Conservation (phyloP, 2,329 filamentous ascomycete genomes). For the Cadophora malorum region DNA sequence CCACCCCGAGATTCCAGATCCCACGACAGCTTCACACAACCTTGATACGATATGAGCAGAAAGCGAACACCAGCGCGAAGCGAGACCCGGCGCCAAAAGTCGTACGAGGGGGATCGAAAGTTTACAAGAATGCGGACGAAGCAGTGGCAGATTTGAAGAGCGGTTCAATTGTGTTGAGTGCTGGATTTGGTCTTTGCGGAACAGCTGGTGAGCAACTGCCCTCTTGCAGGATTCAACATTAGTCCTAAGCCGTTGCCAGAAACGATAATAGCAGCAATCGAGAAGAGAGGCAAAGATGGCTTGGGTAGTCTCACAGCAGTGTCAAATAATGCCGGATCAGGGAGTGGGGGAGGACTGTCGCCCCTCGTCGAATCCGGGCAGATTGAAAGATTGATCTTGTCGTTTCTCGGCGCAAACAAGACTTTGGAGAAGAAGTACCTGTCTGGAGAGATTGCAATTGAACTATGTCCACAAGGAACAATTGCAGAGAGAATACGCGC, state of each 20-base stretch:
- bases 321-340: constrained; percentile 80
- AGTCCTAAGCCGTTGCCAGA: constrained; percentile 52
- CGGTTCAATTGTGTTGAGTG: constrained; percentile 74
- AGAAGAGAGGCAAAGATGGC: constrained; percentile 61
- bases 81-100: constrained; percentile 37
- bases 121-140: constrained; percentile 41
- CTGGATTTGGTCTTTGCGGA: constrained; percentile 83
- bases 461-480: constrained; percentile 79
- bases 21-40: constrained; percentile 32
- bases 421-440: constrained; percentile 76
- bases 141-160: constrained; percentile 50
- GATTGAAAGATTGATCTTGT: constrained; percentile 74
- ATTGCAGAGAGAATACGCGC: constrained; percentile 75
- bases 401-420: constrained; percentile 81
- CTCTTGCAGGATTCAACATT: neutral
- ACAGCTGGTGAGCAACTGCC: constrained; percentile 62
- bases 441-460: constrained; percentile 74
- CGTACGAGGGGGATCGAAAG: constrained; percentile 37
- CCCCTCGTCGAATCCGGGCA: constrained; percentile 73
- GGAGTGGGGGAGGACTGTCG: constrained; percentile 71
- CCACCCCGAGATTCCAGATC: constrained; percentile 21
- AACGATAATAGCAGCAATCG: constrained; percentile 74
- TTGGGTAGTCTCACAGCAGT: constrained; percentile 71
- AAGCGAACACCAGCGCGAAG: constrained; percentile 36
- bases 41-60: constrained; percentile 29